Base-by-base conservation (phyloP, 164 flowering plant genomes). In the Kingdonia uniflora region DNA sequence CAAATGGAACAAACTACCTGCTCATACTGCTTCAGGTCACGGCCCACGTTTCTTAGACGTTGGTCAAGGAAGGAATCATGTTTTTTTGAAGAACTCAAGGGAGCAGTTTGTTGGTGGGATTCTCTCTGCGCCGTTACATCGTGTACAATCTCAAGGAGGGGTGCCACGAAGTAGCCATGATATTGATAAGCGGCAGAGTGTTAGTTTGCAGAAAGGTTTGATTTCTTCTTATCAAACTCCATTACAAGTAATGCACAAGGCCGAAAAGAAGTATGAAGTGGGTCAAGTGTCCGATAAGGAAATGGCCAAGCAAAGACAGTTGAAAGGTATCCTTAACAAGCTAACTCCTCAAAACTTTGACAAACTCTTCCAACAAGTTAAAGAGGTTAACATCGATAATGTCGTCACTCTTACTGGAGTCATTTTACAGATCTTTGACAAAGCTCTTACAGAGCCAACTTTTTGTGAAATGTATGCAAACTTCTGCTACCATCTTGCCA, bases 381-480 rank as follows among this genome's bases (percentile, higher is more conserved):
- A 79, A 67, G 79, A 70, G 16, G 94, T 87, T 48, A 85, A 85
- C 43, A 78, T 85, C 66, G 96, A 85, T 62, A 82, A 68, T 63
- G 75, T 71, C 2, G 56, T 16, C 16, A 82, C 94, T 1, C 86
- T 87, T 11, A 57, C 60, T 62, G 85, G 94, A 56, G 81, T 87
- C 50, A 84, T 82, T 51, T 76, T 87, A 5, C 94, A 87, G 69
- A 87, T 87, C 23, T 87, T 84, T 73, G 96, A 87, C 58, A 84
- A 84, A 57, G 94, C 94, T 63, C 64, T 87, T 19, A 84, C 64
- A 76, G 94, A 87, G 60, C 96, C 96, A 43, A 82, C 90, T 11
- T 87, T 87, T 47, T 84, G 92, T 75, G 94, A 87, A 65, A 87
- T 87, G 94, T 87, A 87, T 81, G 94, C 94, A 12, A 65, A 78